Evolutionary conservation across 306 rosid genomes (phyloP), one percentile per base, ranked within the genome.

Genomic region (Vigna nakashimae): DNA sequence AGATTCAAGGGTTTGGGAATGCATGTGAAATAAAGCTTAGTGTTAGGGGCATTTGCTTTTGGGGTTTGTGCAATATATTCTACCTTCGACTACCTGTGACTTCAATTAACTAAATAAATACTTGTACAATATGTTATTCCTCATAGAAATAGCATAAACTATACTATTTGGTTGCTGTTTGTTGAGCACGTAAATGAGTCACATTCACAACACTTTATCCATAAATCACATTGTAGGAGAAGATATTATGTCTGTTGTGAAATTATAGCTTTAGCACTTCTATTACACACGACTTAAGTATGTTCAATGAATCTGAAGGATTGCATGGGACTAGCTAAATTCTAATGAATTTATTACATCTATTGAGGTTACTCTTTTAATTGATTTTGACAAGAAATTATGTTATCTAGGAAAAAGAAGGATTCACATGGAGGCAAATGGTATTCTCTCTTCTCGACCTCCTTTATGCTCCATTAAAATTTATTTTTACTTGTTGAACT

Each of bases 401-500:
- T 30, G 34, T 30, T 30, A 30, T 4, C 4, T 30, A 63, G 65
- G 57, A 26, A 72, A 71, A 65, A 58, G 34, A 30, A 30, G 63
- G 42, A 28, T 42, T 58, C 51, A 63, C 40, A 32, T 69, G 63
- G 60, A 74, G 58, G 63, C 55, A 65, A 49, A 43, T 46, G 30
- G 17, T 51, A 14, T 36, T 4, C 24, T 53, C 8, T 24, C 15
- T 49, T 65, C 30, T 17, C 72, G 49, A 48, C 51, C 65, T 46
- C 42, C 49, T 14, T 16, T 36, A 14, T 58, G n/a, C 48, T 51
- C 58, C 38, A 75, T 72, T 70, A 79, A 66, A 52, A 30, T 40
- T 32, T 15, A 15, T 46, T 80, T 78, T 17, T 43, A 38, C 77
- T 66, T 83, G 48, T 80, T 15, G 48, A 71, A 13, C 84, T 92